Conservation (phyloP, 1,284 basidiomycete genomes). For the Fomitopsis schrenkii region DNA sequence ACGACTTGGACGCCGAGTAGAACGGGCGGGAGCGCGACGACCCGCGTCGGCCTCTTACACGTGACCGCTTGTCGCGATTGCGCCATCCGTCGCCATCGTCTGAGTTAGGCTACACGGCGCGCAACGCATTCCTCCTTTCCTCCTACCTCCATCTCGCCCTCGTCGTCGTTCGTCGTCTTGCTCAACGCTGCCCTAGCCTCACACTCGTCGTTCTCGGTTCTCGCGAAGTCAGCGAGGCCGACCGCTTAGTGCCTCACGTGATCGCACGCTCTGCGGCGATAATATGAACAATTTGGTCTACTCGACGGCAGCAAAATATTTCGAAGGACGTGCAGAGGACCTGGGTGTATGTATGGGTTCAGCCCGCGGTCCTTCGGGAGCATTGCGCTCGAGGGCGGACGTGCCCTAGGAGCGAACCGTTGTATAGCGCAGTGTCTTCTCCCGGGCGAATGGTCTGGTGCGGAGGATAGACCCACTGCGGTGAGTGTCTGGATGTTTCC, state of each 20-base stretch:
- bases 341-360: too few species aligned
- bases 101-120: not conserved
- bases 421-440: not conserved
- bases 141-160: conserved; percentile 3
- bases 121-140: not conserved
- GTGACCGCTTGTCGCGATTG: conserved; percentile 11
- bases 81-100: conserved; percentile 25
- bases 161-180: not conserved
- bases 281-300: too few species aligned
- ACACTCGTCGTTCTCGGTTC: too few species aligned
- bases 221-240: too few species aligned
- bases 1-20: not conserved
- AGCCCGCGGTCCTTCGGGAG: not conserved
- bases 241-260: too few species aligned
- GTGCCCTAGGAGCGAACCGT: not conserved
- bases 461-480: not conserved
- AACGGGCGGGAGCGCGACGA: conserved; percentile 4
- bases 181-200: too few species aligned
- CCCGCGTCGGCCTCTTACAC: conserved; percentile 1
- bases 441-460: not conserved
- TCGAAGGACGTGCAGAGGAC: too few species aligned
- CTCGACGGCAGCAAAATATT: too few species aligned
- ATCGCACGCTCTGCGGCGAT: too few species aligned
- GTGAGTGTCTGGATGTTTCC: not conserved
- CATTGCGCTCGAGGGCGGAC: not conserved